Percentiles rank a stretch among this genome's conserved stretches.
Conservation (phyloP, 163 green algal species). For the Prototheca wickerhamii region DNA sequence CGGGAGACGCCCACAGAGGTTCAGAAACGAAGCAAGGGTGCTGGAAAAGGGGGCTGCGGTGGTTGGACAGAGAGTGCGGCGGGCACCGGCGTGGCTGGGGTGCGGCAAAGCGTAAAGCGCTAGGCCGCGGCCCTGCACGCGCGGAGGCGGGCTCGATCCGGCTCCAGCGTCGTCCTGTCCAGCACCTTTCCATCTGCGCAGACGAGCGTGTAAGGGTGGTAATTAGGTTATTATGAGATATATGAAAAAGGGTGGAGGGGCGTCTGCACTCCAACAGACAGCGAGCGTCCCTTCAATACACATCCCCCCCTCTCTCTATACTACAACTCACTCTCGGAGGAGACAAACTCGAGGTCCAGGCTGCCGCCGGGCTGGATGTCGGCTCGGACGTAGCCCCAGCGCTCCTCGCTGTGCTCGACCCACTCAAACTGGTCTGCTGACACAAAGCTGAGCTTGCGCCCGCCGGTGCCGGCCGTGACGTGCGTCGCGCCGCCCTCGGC, state of each 20-base stretch:
- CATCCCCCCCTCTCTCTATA: not conserved
- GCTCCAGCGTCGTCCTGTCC: conserved; percentile 10
- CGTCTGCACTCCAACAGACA: not conserved
- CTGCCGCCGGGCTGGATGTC: conserved; percentile 3
- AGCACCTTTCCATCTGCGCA: conserved; percentile 10
- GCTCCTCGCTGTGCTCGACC: conserved; percentile 18
- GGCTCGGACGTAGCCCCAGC: conserved; percentile 21
- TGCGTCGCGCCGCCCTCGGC: conserved; percentile 35
- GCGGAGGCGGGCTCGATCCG: conserved; percentile 1
- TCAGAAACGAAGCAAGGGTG: too few relatives aligned
- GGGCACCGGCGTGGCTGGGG: too few relatives aligned
- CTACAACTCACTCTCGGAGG: not conserved
- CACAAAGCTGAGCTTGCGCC: conserved; percentile 35
- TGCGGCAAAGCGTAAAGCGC: not conserved
- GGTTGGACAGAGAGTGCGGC: not conserved
- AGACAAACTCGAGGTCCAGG: conserved; percentile 15
- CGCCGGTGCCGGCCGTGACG: conserved; percentile 40
- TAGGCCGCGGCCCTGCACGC: conserved; percentile 1
- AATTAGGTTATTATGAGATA: not conserved
- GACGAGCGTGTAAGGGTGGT: not conserved
- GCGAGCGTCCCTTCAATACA: not conserved
- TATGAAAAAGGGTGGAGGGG: not conserved
- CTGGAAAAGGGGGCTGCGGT: not conserved
- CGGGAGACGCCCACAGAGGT: too few relatives aligned
- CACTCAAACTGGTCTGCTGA: conserved; percentile 25